Evolutionary conservation across 2,329 filamentous ascomycete genomes (phyloP).

Genomic region (Bipolaris victoriae): DNA sequence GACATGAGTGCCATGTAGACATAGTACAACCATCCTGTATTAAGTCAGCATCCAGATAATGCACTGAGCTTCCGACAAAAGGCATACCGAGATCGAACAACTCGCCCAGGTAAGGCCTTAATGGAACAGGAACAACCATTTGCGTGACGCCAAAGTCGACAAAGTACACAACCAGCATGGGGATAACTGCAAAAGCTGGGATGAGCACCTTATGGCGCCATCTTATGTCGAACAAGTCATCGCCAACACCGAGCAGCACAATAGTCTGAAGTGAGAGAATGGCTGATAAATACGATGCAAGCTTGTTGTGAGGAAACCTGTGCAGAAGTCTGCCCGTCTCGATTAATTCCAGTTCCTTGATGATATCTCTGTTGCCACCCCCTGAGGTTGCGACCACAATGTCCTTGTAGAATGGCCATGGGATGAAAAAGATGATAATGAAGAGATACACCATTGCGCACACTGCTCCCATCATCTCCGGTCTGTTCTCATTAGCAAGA

Average conservation of each 20-base stretch:
- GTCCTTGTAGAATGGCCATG: conserved; percentile 97
- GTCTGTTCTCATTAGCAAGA: conserved; percentile 56
- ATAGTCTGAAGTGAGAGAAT: conserved; percentile 91
- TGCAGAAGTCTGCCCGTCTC: conserved; percentile 86
- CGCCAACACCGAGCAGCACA: conserved; percentile 87
- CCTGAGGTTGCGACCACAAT: conserved; percentile 94
- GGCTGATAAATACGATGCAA: conserved; percentile 92
- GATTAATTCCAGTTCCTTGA: conserved; percentile 73
- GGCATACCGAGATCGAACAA: conserved; percentile 74
- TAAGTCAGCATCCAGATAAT: conserved; percentile 20
- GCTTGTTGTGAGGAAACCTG: conserved; percentile 93
- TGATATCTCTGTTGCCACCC: conserved; percentile 87
- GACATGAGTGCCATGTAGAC: conserved; percentile 94
- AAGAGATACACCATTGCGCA: conserved; percentile 93
- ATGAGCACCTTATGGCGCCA: conserved; percentile 99
- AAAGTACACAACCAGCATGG: conserved; percentile 95
- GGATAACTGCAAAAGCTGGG: conserved; percentile 89
- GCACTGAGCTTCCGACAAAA: not conserved
- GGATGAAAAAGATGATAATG: conserved; percentile 87
- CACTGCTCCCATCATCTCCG: conserved; percentile 94
- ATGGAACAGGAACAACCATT: conserved; percentile 85
- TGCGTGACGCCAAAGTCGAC: conserved; percentile 98
- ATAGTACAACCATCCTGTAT: conserved; percentile 72
- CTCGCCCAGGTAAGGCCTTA: conserved; percentile 83
- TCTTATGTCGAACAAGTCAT: conserved; percentile 96